These are phyloP conservation scores for Paramarasmius palmivorus DNA, from an alignment of 1,284 basidiomycete species.

Conservation along the genomic window DNA sequence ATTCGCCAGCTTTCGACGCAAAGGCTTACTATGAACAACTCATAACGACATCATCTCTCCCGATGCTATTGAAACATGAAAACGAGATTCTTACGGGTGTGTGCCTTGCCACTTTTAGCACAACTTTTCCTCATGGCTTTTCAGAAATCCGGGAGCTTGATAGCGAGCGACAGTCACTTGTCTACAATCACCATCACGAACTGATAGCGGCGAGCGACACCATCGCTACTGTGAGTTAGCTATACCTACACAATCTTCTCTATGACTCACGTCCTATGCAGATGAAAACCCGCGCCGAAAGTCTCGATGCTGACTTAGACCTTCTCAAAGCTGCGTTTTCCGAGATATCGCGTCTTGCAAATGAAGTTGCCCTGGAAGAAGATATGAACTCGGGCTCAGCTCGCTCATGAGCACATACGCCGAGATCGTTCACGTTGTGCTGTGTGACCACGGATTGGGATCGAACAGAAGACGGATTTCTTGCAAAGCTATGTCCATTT, in stretches of 20 bases:
- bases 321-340: constrained; percentile 78
- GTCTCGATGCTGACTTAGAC: constrained; percentile 81
- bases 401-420: background rate
- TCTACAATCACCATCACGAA: constrained; percentile 95
- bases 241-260: background rate
- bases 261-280: constrained; percentile 27
- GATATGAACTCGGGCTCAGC: background rate
- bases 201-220: constrained; percentile 91
- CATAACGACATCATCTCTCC: constrained; percentile 76
- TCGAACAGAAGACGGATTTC: no score
- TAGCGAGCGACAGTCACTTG: constrained; percentile 85
- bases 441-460: no score
- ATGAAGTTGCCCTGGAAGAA: constrained; percentile 61
- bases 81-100: constrained; percentile 74
- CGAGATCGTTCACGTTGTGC: background rate
- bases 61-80: constrained; percentile 71
- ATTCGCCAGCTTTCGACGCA: constrained; percentile 80
- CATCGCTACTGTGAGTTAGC: constrained; percentile 70
- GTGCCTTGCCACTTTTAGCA: constrained; percentile 10
- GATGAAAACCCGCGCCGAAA: constrained; percentile 86
- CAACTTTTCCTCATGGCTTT: constrained; percentile 7
- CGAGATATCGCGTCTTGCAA: constrained; percentile 77
- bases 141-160: constrained; percentile 86
- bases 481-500: no score
- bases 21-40: constrained; percentile 82